Percentiles rank a stretch among this genome's conserved stretches.
Conservation (phyloP, 139 green algal species). For the Nannochloris sp. region DNA sequence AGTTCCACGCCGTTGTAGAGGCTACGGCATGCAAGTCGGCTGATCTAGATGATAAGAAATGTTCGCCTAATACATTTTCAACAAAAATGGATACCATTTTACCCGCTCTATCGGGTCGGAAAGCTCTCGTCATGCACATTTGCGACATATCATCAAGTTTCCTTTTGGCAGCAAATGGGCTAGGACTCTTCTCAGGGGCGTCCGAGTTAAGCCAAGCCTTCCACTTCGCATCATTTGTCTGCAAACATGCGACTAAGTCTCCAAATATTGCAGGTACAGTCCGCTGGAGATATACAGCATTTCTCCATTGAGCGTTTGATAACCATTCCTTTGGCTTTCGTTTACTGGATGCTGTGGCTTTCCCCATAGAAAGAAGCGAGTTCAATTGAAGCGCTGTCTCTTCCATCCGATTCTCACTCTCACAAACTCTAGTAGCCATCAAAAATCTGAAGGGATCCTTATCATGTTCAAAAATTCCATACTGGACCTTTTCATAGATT, state of each 20-base stretch:
- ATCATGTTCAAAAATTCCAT: constrained; percentile 93
- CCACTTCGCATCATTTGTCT: constrained; percentile 78
- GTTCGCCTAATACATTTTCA: constrained; percentile 67
- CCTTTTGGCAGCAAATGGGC: background rate
- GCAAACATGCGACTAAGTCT: constrained; percentile 74
- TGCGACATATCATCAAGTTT: constrained; percentile 76
- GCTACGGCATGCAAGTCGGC: constrained; percentile 78
- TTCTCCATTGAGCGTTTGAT: constrained; percentile 78
- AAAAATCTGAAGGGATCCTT: constrained; percentile 91
- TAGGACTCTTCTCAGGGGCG: constrained; percentile 58
- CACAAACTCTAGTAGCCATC: constrained; percentile 48
- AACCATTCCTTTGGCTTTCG: constrained; percentile 87
- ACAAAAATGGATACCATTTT: constrained; percentile 80
- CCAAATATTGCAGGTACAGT: constrained; percentile 12
- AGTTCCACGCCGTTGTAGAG: constrained; percentile 49
- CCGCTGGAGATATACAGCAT: constrained; percentile 68
- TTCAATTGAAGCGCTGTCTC: background rate
- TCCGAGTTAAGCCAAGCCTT: constrained; percentile 81
- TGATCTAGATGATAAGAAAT: constrained; percentile 77
- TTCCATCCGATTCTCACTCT: no score
- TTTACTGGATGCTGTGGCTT: constrained; percentile 13
- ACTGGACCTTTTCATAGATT: constrained; percentile 87
- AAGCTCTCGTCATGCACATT: constrained; percentile 59
- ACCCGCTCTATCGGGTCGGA: constrained; percentile 84
- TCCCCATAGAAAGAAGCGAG: background rate